Evolutionary conservation across 768 basidiomycete genomes (phyloP).

Genomic region (Leucocoprinus sp.): DNA sequence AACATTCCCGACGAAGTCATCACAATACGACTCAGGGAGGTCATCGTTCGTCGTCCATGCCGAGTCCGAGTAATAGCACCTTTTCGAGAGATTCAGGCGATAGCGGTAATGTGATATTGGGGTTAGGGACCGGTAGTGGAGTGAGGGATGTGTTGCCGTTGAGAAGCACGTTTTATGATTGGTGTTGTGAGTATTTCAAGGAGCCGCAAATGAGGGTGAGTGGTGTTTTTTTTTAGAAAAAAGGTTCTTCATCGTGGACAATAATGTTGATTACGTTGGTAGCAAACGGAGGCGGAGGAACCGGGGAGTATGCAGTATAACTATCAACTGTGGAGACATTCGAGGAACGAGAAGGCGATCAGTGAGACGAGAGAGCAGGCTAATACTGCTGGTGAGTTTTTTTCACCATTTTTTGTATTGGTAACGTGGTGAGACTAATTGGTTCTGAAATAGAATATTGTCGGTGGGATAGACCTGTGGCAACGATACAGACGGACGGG

Average conservation of each 20-base stretch:
- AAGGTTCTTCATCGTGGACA: neutral
- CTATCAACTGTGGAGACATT: conserved; percentile 90
- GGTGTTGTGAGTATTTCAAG: conserved; percentile 95
- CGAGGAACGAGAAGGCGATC: conserved; percentile 78
- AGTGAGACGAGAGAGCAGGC: conserved; percentile 63
- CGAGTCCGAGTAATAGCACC: conserved; percentile 68
- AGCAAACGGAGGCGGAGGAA: conserved; percentile 95
- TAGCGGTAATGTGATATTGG: conserved; percentile 56
- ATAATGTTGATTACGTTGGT: conserved; percentile 13
- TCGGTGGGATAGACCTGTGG: conserved; percentile 68
- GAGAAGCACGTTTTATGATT: conserved; percentile 90
- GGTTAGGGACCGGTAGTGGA: conserved; percentile 71
- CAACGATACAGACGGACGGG: conserved; percentile 49
- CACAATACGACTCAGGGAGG: conserved; percentile 24
- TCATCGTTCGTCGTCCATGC: conserved; percentile 28
- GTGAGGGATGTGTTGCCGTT: conserved; percentile 83
- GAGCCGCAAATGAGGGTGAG: conserved; percentile 97
- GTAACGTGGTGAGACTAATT: neutral
- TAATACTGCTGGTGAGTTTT: conserved; percentile 59
- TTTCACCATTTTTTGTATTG: neutral
- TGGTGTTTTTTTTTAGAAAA: neutral
- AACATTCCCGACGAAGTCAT: conserved; percentile 21
- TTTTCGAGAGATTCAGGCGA: conserved; percentile 69
- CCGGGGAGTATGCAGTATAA: conserved; percentile 92
- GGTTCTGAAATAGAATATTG: conserved; percentile 36